Conservation (phyloP, 495 filamentous ascomycete genomes). For the Hyphodiscus hymeniophilus region DNA sequence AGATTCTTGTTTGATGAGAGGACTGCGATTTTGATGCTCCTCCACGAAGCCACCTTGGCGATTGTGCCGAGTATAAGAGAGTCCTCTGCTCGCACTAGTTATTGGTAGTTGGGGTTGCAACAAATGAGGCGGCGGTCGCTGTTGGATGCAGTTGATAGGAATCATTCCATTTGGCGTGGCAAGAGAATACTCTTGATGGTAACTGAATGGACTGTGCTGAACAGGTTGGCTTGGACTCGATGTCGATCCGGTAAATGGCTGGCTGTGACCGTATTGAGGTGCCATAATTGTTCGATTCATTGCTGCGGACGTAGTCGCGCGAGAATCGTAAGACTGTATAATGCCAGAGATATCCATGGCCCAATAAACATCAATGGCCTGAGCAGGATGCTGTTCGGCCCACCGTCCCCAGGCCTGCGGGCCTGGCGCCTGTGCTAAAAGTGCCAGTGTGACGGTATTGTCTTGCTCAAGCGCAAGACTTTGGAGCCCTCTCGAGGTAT, state of each 20-base stretch:
- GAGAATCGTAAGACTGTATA: slow-evolving; percentile 22
- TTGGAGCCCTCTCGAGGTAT: not conserved
- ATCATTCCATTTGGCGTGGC: slow-evolving; percentile 5
- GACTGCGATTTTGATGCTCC: slow-evolving; percentile 19
- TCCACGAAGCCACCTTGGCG: slow-evolving; percentile 18
- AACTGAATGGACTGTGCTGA: slow-evolving; percentile 22
- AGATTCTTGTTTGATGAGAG: slow-evolving; percentile 17
- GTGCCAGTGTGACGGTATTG: slow-evolving; percentile 25
- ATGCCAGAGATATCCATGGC: slow-evolving; percentile 23
- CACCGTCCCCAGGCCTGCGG: slow-evolving; percentile 25
- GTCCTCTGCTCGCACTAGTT: slow-evolving; percentile 1
- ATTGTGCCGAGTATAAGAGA: slow-evolving; percentile 6
- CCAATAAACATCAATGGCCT: slow-evolving; percentile 17
- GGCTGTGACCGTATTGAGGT: slow-evolving; percentile 16
- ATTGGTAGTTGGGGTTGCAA: too few species aligned
- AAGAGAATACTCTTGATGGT: slow-evolving; percentile 8
- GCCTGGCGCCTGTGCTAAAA: slow-evolving; percentile 22
- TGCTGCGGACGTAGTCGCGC: slow-evolving; percentile 13
- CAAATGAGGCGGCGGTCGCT: slow-evolving; percentile 13
- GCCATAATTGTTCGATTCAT: slow-evolving; percentile 19
- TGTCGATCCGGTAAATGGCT: slow-evolving; percentile 9
- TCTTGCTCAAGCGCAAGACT: slow-evolving; percentile 24
- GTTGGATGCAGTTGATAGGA: slow-evolving; percentile 21
- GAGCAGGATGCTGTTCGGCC: slow-evolving; percentile 16
- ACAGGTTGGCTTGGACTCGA: slow-evolving; percentile 13